Percentiles rank a stretch among this genome's conserved stretches.
Evolutionary conservation across 495 filamentous ascomycete genomes (phyloP).

Genomic region (Podospora fimiseda): DNA sequence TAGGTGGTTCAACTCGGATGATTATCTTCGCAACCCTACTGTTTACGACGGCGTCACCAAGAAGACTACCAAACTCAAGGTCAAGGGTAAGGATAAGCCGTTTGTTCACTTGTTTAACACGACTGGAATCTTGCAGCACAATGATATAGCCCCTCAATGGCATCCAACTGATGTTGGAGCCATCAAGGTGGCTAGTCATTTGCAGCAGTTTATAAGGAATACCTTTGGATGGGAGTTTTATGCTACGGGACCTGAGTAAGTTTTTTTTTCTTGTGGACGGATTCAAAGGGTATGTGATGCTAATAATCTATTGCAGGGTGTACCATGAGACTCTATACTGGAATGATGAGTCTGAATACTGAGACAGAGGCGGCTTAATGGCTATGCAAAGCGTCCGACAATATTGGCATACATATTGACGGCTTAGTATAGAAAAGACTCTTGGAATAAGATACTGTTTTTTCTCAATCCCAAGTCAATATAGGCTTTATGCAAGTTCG

Average conservation of each 20-base stretch:
- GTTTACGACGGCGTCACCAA: conserved; percentile 41
- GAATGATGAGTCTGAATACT: conserved; percentile 52
- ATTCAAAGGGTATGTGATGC: neutral
- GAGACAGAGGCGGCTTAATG: neutral
- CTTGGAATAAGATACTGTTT: conserved; percentile 3
- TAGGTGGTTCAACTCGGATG: conserved; percentile 48
- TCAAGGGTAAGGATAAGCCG: conserved; percentile 28
- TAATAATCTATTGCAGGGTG: conserved; percentile 31
- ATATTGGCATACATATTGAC: too few species aligned
- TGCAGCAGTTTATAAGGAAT: conserved; percentile 50
- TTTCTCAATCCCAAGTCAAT: too few species aligned
- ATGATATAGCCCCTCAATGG: conserved; percentile 57
- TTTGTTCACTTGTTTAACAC: conserved; percentile 68
- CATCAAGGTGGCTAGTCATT: conserved; percentile 60
- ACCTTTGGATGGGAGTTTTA: conserved; percentile 56
- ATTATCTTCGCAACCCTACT: conserved; percentile 36
- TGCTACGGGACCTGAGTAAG: conserved; percentile 53
- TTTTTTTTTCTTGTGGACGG: conserved; percentile 1
- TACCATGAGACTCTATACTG: conserved; percentile 57
- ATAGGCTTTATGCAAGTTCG: too few species aligned
- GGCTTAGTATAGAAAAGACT: too few species aligned
- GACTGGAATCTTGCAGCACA: conserved; percentile 61
- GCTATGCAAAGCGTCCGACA: neutral
- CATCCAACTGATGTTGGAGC: conserved; percentile 64
- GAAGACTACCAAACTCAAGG: conserved; percentile 26